Evolutionary conservation across 75 land plant genomes (phyloP), one percentile per base, ranked within the genome.

Genomic region (Cunninghamia lanceolata): DNA sequence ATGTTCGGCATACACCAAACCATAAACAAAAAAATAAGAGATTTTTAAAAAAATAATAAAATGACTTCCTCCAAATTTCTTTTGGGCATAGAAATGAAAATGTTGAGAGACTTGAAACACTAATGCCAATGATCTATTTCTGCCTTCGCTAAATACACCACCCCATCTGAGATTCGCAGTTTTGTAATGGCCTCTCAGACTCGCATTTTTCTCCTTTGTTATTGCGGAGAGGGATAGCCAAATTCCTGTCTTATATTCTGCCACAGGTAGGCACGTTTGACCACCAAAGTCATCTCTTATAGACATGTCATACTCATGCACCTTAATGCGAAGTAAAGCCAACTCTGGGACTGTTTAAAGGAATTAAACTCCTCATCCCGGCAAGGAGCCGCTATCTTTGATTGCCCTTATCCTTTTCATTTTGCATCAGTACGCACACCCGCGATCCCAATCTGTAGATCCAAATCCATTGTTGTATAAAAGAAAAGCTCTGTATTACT

Each of bases 261-360:
- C 53, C 16, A 95, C 85, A 0, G 96, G 97, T 82, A 95, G 86
- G 86, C 94, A 91, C 47, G 93, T 89, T 46, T 95, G 97, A 42
- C 96, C 97, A 63, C 88, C 97, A 86, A 95, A 94, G 34, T 91
- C 94, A 87, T 91, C 95, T 70, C 88, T 90, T 80, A 85, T 89
- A 8, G 90, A 88, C 80, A 77, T 87, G 76, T 95, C 92, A 85
- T 93, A 78, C 36, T 94, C 96, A 32, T 89, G 86, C 16, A 95
- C 95, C 91, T 94, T 93, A n/a, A 95, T 84, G 19, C 91, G 88
- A 38, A 95, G 91, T 52, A 95, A 81, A 34, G 93, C 97, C 21
- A 95, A 85, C 80, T 94, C 97, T 28, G 97, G 96, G 74, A 94
- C 92, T 3, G 90, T 88, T 46, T 94, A 84, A 1, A 87, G 76